A percentile compares a stretch with the other conserved stretches of the same genome.
Conservation (phyloP, 495 filamentous ascomycete genomes). For the Penicillium paxilli region DNA sequence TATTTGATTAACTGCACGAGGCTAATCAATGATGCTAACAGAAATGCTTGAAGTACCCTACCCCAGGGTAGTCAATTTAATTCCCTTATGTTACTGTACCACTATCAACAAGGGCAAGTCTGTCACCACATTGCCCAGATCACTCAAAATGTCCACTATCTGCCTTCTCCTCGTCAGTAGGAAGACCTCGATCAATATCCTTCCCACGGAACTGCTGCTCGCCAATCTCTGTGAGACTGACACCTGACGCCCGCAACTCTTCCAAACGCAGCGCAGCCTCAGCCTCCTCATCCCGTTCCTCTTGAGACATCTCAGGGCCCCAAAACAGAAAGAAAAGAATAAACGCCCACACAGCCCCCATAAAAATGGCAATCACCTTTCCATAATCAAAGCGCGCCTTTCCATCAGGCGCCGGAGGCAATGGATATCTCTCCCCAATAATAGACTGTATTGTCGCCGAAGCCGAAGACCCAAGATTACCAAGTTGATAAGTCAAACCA, state of each 20-base stretch:
- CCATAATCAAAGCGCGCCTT: conserved; percentile 34
- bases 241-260: conserved; percentile 24
- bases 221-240: conserved; percentile 21
- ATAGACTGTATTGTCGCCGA: conserved; percentile 38
- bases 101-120: too few relatives aligned
- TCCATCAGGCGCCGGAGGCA: conserved; percentile 19
- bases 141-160: conserved; percentile 5
- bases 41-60: too few relatives aligned
- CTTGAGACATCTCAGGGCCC: conserved; percentile 37
- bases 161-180: conserved; percentile 5
- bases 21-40: too few relatives aligned
- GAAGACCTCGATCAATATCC: not conserved
- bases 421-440: conserved; percentile 36
- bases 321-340: conserved; percentile 35
- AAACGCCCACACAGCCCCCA: conserved; percentile 32
- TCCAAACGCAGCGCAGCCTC: conserved; percentile 26
- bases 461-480: conserved; percentile 36
- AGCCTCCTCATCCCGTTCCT: conserved; percentile 33
- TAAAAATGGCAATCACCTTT: conserved; percentile 31
- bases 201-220: conserved; percentile 9
- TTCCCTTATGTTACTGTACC: not conserved
- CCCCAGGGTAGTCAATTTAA: not conserved
- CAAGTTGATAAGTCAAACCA: conserved; percentile 39
- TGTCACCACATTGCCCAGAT: not conserved
- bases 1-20: too few relatives aligned